Percentiles rank a stretch among this genome's conserved stretches.
These are phyloP conservation scores for Venturia effusa DNA, from an alignment of 2,329 filamentous ascomycete species.

Conservation along the genomic window DNA sequence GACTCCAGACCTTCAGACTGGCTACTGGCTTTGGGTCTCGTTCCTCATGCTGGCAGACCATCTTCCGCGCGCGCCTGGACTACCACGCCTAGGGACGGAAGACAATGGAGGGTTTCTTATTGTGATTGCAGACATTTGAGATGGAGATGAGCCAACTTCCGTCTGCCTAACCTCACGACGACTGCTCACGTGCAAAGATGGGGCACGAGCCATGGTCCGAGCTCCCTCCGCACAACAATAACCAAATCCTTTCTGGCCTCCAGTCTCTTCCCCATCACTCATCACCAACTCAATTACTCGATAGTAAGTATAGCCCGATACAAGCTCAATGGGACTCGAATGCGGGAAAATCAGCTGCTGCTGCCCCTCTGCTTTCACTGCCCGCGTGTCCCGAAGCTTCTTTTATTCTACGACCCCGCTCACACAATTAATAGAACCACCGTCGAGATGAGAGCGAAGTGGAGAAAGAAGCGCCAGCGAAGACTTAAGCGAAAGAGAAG, in stretches of 20 bases:
- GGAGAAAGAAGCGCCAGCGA: constrained; percentile 99
- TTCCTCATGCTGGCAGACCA: not conserved
- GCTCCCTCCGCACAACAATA: not conserved
- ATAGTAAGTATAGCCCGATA: not conserved
- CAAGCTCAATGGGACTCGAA: constrained; percentile 2
- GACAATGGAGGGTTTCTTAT: not conserved
- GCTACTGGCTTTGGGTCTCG: not conserved
- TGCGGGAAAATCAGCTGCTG: not conserved
- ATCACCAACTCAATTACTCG: not conserved
- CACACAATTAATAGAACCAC: constrained; percentile 3
- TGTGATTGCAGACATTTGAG: not conserved
- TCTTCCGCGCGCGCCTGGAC: not conserved
- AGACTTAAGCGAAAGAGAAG: constrained; percentile 99
- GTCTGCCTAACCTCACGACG: too few species aligned
- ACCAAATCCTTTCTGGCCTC: not conserved
- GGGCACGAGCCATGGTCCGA: not conserved
- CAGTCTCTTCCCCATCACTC: not conserved
- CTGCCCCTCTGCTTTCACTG: not conserved
- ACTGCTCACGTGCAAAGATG: not conserved
- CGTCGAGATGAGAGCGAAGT: constrained; percentile 80
- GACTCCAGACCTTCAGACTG: not conserved
- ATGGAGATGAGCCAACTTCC: not conserved
- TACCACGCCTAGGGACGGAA: too few species aligned
- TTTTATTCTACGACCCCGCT: not conserved
- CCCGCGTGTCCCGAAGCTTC: not conserved